Percentiles rank a stretch among this genome's conserved stretches.
Conservation (phyloP, 1,139 yeast genomes). For the Tardiomyces blankii region DNA sequence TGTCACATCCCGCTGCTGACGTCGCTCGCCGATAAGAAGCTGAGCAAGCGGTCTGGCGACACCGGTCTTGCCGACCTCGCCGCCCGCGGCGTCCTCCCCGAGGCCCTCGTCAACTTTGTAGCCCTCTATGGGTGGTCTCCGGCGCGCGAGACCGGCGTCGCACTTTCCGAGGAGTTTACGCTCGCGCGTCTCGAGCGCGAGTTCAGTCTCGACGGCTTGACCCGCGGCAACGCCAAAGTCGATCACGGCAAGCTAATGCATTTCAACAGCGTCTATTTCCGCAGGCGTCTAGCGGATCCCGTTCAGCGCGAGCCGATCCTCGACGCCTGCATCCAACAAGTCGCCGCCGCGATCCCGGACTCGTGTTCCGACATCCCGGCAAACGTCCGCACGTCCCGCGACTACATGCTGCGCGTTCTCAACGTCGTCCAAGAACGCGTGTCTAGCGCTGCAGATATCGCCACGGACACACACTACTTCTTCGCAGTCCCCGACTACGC, state of each 20-base stretch:
- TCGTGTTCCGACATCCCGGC: neutral
- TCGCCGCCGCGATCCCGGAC: neutral
- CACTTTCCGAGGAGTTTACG: constrained; percentile 48
- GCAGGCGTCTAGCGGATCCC: constrained; percentile 18
- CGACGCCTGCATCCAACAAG: constrained; percentile 2
- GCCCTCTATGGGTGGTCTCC: constrained; percentile 96
- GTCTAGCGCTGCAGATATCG: neutral
- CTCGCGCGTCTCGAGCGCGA: constrained; percentile 39
- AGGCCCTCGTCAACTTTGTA: constrained; percentile 76
- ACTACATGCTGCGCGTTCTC: neutral
- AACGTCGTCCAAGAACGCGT: neutral
- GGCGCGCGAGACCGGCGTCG: constrained; percentile 39
- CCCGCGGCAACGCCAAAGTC: constrained; percentile 91
- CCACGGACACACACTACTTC: constrained; percentile 2
- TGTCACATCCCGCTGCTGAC: constrained; percentile 88
- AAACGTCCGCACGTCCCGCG: neutral
- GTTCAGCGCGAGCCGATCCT: constrained; percentile 9
- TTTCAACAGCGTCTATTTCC: constrained; percentile 59
- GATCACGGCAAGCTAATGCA: constrained; percentile 61
- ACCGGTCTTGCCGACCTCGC: constrained; percentile 31
- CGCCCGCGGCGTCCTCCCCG: constrained; percentile 60
- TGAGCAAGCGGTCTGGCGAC: constrained; percentile 81
- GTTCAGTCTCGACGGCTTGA: constrained; percentile 55
- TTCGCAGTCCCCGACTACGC: constrained; percentile 1
- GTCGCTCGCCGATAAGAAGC: constrained; percentile 59